These are phyloP conservation scores for Epichloe coenophiala DNA, from an alignment of 2,329 filamentous ascomycete species.

Conservation along the genomic window DNA sequence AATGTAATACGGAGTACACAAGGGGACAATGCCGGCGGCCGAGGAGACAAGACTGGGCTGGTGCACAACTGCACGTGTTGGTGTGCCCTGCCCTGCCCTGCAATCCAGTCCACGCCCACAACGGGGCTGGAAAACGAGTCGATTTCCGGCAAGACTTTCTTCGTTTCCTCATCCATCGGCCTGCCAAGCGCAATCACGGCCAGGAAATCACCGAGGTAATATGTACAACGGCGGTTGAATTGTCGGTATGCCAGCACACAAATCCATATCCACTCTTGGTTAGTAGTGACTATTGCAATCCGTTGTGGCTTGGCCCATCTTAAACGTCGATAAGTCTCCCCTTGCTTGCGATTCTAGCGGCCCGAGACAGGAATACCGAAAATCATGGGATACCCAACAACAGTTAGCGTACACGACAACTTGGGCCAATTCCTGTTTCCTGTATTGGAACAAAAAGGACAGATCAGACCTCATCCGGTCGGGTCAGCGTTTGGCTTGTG, in stretches of 20 bases:
- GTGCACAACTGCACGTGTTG: background rate
- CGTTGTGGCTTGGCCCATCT: background rate
- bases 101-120: background rate
- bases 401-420: no score
- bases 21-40: no score
- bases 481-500: background rate
- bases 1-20: no score
- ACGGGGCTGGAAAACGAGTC: background rate
- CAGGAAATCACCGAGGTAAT: no score
- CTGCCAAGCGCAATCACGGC: no score
- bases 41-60: background rate
- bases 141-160: background rate
- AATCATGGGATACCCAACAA: background rate
- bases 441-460: no score
- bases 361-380: background rate
- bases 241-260: no score
- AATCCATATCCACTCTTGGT: no score
- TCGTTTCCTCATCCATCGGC: background rate
- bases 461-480: background rate
- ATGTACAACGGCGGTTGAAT: no score
- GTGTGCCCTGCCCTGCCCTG: background rate
- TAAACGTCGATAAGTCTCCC: background rate
- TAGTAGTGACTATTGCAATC: background rate
- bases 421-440: no score
- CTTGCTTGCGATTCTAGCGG: conserved; percentile 3